phyloP scores from a whole-genome alignment of 1,139 yeast species.

The Scheffersomyces titani region DNA sequence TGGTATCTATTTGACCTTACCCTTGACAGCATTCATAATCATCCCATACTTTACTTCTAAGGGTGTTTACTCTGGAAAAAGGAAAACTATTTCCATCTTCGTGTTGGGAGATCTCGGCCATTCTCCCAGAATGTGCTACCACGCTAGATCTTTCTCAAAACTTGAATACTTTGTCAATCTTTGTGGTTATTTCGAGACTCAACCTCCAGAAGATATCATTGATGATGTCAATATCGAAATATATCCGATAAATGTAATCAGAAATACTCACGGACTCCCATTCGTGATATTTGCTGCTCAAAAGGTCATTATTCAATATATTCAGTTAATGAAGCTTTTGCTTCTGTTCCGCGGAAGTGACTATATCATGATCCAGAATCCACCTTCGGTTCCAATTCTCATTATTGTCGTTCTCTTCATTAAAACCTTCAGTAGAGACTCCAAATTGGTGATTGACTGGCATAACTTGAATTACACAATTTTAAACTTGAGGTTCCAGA shows the following conservation, averaged over 20 bases:
- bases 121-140: constrained; percentile 94
- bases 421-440: constrained; percentile 54
- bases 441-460: constrained; percentile 85
- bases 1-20: constrained; percentile 36
- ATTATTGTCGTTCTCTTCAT: constrained; percentile 61
- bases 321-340: constrained; percentile 46
- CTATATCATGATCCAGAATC: constrained; percentile 83
- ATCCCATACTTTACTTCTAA: constrained; percentile 30
- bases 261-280: constrained; percentile 47
- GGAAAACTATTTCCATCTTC: constrained; percentile 65
- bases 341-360: constrained; percentile 61
- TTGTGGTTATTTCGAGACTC: constrained; percentile 78
- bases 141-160: constrained; percentile 75
- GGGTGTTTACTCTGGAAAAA: constrained; percentile 19
- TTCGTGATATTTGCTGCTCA: constrained; percentile 57
- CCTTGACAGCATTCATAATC: constrained; percentile 36
- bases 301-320: constrained; percentile 62
- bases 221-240: constrained; percentile 57
- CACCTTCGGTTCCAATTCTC: constrained; percentile 87
- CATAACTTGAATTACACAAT: constrained; percentile 92
- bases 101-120: constrained; percentile 95
- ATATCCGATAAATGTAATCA: constrained; percentile 47
- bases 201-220: constrained; percentile 50
- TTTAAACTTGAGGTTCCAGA: constrained; percentile 62
- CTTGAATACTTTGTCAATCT: constrained; percentile 74